Evolutionary conservation across 1,284 basidiomycete species (phyloP).

Genomic region (Trametes sp.): DNA sequence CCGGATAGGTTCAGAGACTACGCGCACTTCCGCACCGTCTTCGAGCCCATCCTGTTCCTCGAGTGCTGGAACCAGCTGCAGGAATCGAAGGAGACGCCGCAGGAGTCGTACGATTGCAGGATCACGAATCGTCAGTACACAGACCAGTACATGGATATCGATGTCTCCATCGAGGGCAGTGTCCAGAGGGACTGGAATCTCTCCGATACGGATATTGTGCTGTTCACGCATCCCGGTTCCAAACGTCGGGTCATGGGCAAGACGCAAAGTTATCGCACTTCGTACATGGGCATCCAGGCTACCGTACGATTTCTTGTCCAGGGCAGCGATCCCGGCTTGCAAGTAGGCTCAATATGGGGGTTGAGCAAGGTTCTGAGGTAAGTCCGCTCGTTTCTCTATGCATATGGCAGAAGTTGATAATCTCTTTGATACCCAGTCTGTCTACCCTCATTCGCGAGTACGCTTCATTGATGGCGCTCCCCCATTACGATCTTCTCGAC

Average conservation of each 20-base stretch:
- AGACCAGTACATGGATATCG: conserved; percentile 80
- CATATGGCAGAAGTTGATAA: not conserved
- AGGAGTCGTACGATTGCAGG: conserved; percentile 62
- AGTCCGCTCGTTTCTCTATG: conserved; percentile 33
- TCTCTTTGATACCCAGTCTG: conserved; percentile 58
- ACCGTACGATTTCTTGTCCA: conserved; percentile 57
- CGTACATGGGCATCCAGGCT: conserved; percentile 57
- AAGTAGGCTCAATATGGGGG: conserved; percentile 74
- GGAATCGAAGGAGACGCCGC: conserved; percentile 75
- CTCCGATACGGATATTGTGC: conserved; percentile 82
- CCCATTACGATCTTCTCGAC: conserved; percentile 81
- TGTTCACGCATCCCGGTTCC: conserved; percentile 64
- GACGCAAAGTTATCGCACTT: conserved; percentile 71
- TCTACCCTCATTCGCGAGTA: conserved; percentile 95
- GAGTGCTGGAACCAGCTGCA: conserved; percentile 94
- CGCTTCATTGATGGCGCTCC: conserved; percentile 83
- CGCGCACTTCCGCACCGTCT: conserved; percentile 76
- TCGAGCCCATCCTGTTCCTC: conserved; percentile 88
- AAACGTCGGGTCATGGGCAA: conserved; percentile 76
- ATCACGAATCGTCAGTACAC: conserved; percentile 70
- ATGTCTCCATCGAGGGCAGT: conserved; percentile 63
- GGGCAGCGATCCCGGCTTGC: conserved; percentile 64
- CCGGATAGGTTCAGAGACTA: conserved; percentile 74
- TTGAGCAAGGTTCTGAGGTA: conserved; percentile 87
- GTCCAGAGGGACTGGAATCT: conserved; percentile 78